Evolutionary conservation across 768 basidiomycete species (phyloP), one percentile per base, ranked within the genome.

Genomic region (Hortiboletus campestris): DNA sequence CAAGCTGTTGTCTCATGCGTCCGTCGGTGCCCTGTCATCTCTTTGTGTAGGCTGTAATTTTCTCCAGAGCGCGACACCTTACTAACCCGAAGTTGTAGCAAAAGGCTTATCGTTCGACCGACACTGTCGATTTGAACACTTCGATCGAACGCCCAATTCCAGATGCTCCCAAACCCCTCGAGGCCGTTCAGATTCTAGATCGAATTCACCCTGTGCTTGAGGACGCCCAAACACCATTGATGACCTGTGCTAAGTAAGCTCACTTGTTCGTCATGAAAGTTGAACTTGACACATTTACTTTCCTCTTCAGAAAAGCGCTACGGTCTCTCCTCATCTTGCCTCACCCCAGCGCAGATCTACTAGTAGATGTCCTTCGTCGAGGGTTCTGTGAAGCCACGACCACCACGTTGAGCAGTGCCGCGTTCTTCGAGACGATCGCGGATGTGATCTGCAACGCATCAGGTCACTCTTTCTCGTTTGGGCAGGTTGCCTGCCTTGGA

Each of bases 11-110:
- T 93, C 91, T 0, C 78, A 85, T 63, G 91, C 94, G 16, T 88
- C 94, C 17, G 81, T 88, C n/a, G 87, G 91, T 38, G 91, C 94
- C 4, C 75, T 96, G 73, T 84, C 91, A n/a, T 84, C 91, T 10
- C 80, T 96, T 56, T 90, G 89, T 66, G 94, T 96, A 63, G 75
- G 94, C 85, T 39, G 6, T 19, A 16, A 29, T 46, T 36, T 40
- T 3, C 38, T 17, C 44, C 22, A 25, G 36, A 53, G 46, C 40
- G 40, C 62, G 29, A 20, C 19, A 4, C 2, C 25, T 46, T 29
- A 41, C 40, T 53, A 2, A 55, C 34, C 19, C 14, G n/a, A 10
- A 42, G 12, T 40, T 53, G 19, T 66, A 96, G 93, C 82, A 83
- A 76, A 92, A 85, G 55, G 89, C 90, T 2, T 88, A 89, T 64